Evolutionary conservation across 768 basidiomycete species (phyloP).

Genomic region (Boletus eberwhitei): DNA sequence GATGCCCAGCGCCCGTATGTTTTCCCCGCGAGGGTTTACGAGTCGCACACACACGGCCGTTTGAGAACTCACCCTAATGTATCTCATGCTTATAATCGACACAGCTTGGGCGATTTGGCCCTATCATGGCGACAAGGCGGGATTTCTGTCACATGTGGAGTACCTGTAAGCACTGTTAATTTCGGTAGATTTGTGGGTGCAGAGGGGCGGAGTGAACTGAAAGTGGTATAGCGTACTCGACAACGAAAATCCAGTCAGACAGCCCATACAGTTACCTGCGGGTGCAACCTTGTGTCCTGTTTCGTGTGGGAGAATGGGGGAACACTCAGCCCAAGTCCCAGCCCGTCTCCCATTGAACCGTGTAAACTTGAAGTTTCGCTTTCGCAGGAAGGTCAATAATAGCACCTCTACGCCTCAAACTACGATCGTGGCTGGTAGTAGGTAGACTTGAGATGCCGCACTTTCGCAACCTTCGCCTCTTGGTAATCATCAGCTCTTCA

Average conservation of each 20-base stretch:
- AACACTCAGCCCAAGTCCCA: background rate
- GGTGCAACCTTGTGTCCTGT: background rate
- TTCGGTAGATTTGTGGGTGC: background rate
- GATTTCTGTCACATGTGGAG: background rate
- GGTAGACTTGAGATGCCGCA: background rate
- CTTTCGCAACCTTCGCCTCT: background rate
- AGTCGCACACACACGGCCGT: background rate
- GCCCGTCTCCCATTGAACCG: no score
- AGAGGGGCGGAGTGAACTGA: background rate
- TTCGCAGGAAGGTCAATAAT: background rate
- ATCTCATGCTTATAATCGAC: slow-evolving; percentile 3
- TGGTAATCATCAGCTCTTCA: background rate
- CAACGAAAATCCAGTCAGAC: background rate
- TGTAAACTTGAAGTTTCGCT: no score
- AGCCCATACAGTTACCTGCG: no score
- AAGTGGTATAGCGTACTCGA: background rate
- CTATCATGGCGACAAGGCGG: background rate
- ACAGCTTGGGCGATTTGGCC: background rate
- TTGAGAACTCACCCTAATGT: background rate
- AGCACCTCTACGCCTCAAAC: background rate
- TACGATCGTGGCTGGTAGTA: no score
- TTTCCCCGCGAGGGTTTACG: background rate
- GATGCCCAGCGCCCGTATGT: background rate
- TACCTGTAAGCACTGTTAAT: background rate
- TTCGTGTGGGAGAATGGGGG: background rate